Evolutionary conservation across 257 asterid species (phyloP), one percentile per base, ranked within the genome.

Genomic region (Solanum lycopersicoides): DNA sequence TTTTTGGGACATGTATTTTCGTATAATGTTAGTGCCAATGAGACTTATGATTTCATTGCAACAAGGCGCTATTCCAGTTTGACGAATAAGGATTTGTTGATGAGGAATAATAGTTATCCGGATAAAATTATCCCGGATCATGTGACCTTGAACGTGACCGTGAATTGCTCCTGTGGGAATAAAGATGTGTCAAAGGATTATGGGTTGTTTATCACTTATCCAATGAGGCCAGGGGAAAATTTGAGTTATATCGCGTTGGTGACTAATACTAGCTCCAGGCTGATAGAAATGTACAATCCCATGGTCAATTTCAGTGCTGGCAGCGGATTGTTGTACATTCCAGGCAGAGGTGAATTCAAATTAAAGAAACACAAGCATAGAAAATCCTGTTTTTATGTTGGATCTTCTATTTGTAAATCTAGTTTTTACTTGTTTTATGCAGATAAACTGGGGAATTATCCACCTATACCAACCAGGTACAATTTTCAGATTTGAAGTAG

Each of bases 141-240:
- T 76, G 50, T 20, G 32, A 83, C 72, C 23, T 60, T 83, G 86
- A 60, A 83, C 1, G 86, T 60, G 39, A 37, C 21, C 0, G 73
- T 83, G 47, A 83, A 63, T 12, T 82, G 86, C 72, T 82, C 86
- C 10, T 82, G 86, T 15, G 86, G 86, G 86, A 82, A 82, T 32
- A 50, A 35, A 82, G 47, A 82, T 82, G 65, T 53, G 72, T 63
- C 86, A n/a, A 25, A 32, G 44, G 86, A 63, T 37, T 82, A 82
- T 14, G 72, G 69, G 1, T 82, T 82, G 86, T 82, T 82, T 37
- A 16, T 82, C 20, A 82, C 86, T 32, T 82, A 53, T 82, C 86
- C 72, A 4, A 56, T 82, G 72, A 82, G 72, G 47, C 71, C 71
- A n/a, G 86, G 86, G 25, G 86, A 82, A 14, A 82, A 63, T 63